Evolutionary conservation across 1,284 basidiomycete species (phyloP), one percentile per base, ranked within the genome.

Genomic region (Meira nashicola): DNA sequence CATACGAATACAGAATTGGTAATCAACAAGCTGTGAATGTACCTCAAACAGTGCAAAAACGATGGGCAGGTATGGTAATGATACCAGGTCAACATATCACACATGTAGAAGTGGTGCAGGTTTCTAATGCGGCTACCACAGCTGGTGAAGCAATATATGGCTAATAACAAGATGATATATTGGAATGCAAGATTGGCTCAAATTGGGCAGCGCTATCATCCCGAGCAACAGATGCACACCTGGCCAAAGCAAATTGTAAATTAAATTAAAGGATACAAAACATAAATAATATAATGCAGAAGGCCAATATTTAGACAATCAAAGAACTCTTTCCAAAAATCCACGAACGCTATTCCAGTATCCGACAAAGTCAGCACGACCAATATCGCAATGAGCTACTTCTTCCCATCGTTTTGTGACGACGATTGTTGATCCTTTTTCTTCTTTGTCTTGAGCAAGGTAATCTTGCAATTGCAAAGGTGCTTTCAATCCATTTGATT

Each of bases 21-120:
- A 21, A 21, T 25, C 21, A 25, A 23, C 14, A 8, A 57, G 43
- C n/a, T n/a, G n/a, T n/a, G n/a, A n/a, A n/a, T n/a, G n/a, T n/a
- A n/a, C n/a, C n/a, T n/a, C n/a, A n/a, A n/a, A n/a, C n/a, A n/a
- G n/a, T n/a, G 23, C 33, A 39, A 17, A 41, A 47, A 21, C 55
- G 70, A n/a, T 64, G 63, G 15, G 66, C 70, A 15, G 70, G 70
- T 11, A 70, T 71, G 68, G 65, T 73, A 41, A 71, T 73, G 68
- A 62, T 73, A 4, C 65, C 68, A 1, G 70, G 70, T 15, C 48
- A 61, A 48, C 46, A 48, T 23, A 19, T 48, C 17, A 48, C 37
- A 28, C 25, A 33, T n/a, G 25, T 57, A 25, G 48, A 23, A 17
- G 55, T 50, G 54, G 39, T 33, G 28, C 28, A 33, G 8, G 28